Conservation (phyloP, 805 yeast species). For the Candida coleopterorum region DNA sequence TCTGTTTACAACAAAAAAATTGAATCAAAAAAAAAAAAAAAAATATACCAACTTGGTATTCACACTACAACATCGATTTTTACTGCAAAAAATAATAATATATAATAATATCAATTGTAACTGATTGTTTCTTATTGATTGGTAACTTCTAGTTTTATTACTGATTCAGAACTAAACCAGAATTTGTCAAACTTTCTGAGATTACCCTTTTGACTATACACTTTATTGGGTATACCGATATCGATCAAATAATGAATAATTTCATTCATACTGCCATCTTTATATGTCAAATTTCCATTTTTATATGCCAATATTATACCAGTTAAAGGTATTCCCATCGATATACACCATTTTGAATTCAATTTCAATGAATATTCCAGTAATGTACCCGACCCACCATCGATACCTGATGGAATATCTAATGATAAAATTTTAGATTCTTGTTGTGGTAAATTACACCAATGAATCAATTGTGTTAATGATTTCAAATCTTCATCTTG, state of each 20-base stretch:
- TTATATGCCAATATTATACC: constrained; percentile 59
- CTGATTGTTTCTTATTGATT: constrained; percentile 1
- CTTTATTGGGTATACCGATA: constrained; percentile 62
- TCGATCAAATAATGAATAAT: constrained; percentile 60
- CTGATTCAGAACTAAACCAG: constrained; percentile 38
- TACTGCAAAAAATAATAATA: not conserved
- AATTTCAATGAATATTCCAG: constrained; percentile 24
- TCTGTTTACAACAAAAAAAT: too few species aligned
- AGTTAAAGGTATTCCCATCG: constrained; percentile 69
- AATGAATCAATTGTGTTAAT: constrained; percentile 47
- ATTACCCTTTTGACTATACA: constrained; percentile 37
- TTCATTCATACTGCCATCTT: constrained; percentile 41
- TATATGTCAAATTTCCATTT: constrained; percentile 38
- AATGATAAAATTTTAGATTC: constrained; percentile 53
- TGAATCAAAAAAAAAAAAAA: constrained; percentile 2
- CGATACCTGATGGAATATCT: constrained; percentile 80
- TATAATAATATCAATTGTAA: not conserved
- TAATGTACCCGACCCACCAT: constrained; percentile 69
- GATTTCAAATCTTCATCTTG: constrained; percentile 32
- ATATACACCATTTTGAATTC: constrained; percentile 54
- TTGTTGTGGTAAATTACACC: constrained; percentile 53
- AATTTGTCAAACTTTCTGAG: constrained; percentile 42
- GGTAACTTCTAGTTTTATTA: constrained; percentile 16
- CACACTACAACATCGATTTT: too few species aligned
- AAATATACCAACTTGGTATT: not conserved